A percentile compares a stretch with the other conserved stretches of the same genome.
Conservation (phyloP, 116 monocot species). For the Iris pallida region DNA sequence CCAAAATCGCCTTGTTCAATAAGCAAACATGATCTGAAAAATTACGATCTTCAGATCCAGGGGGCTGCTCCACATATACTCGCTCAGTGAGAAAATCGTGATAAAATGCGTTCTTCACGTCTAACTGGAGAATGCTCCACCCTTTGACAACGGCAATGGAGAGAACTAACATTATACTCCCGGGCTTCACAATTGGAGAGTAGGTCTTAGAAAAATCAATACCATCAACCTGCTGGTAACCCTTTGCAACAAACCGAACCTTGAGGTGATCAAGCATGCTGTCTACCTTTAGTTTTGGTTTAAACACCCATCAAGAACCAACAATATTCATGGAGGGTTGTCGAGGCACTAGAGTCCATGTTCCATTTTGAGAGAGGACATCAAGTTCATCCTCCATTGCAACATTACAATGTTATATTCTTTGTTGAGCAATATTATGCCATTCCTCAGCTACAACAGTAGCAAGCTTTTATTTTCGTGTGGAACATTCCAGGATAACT, state of each 20-base stretch:
- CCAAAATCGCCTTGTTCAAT: neutral
- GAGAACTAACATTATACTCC: neutral
- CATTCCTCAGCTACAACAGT: no score
- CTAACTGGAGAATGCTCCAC: neutral
- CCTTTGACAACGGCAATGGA: neutral
- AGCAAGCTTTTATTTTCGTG: no score
- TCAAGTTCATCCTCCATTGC: neutral
- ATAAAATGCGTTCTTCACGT: conserved; percentile 2
- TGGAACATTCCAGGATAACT: no score
- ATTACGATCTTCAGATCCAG: neutral
- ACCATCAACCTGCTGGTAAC: neutral
- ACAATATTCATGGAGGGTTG: neutral
- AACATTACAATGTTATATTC: no score
- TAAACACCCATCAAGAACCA: conserved; percentile 3
- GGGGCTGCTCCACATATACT: no score
- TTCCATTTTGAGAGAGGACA: neutral
- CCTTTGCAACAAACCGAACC: neutral
- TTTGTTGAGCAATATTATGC: no score
- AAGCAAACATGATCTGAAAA: neutral
- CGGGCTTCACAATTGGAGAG: neutral
- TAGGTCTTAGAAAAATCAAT: neutral
- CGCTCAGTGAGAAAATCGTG: neutral
- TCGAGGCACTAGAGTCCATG: neutral
- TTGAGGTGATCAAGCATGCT: neutral
- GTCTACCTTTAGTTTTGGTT: neutral